A percentile compares a stretch with the other conserved stretches of the same genome.
Conservation (phyloP, 257 asterid genomes). For the Ehretia macrophylla region DNA sequence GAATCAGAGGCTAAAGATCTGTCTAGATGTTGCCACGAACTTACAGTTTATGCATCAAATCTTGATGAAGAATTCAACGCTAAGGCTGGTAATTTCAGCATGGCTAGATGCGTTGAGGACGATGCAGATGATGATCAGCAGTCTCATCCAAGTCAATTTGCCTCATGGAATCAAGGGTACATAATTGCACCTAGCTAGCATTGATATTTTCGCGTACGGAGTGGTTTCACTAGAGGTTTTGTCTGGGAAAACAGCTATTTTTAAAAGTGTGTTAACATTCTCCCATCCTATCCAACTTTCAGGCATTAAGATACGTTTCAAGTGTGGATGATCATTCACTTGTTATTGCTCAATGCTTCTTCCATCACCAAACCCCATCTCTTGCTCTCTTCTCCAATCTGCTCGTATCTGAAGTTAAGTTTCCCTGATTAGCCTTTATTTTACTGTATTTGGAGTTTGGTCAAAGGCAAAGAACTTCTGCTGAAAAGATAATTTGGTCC, state of each 20-base stretch:
- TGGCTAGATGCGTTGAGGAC: conserved; percentile 36
- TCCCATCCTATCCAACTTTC: too few species aligned
- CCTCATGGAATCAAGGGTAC: background rate
- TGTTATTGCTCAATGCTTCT: too few species aligned
- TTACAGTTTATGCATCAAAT: conserved; percentile 78
- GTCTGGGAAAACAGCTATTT: conserved; percentile 53
- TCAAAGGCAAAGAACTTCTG: too few species aligned
- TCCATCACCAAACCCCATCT: too few species aligned
- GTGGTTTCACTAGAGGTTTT: conserved; percentile 69
- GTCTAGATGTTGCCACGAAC: conserved; percentile 62
- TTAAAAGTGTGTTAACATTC: too few species aligned
- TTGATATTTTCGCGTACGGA: conserved; percentile 70
- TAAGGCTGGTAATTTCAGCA: conserved; percentile 62
- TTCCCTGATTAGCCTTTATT: too few species aligned
- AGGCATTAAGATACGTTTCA: too few species aligned
- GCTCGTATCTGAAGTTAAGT: too few species aligned
- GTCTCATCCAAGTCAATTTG: conserved; percentile 2
- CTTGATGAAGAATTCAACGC: conserved; percentile 71
- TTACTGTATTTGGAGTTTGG: too few species aligned
- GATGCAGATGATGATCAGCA: conserved; percentile 22
- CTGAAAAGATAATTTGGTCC: too few species aligned
- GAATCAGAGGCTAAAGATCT: conserved; percentile 64
- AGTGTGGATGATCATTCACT: too few species aligned
- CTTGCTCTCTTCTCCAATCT: too few species aligned
- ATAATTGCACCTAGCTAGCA: conserved; percentile 28